Conservation (phyloP, 2,329 filamentous ascomycete genomes). For the Pezizomycotina sp. region DNA sequence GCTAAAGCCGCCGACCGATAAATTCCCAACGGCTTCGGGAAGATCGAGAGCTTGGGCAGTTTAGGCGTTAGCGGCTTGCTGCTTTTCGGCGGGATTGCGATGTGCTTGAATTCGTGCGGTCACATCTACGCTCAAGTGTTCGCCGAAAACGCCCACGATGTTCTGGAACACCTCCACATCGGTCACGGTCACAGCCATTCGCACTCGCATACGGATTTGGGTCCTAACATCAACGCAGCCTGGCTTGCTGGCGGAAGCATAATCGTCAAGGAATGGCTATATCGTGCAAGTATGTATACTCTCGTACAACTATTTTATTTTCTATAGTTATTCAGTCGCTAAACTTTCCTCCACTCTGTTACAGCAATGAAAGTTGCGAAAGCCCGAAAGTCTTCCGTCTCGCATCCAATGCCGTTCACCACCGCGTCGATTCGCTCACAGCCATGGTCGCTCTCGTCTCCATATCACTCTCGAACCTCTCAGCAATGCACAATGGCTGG, state of each 20-base stretch:
- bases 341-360: slow-evolving; percentile 18
- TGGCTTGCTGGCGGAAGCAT: slow-evolving; percentile 89
- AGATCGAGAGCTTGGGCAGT: slow-evolving; percentile 90
- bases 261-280: slow-evolving; percentile 88
- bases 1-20: slow-evolving; percentile 62
- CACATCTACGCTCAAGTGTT: slow-evolving; percentile 30
- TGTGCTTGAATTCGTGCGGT: slow-evolving; percentile 34
- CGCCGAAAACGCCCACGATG: slow-evolving; percentile 44
- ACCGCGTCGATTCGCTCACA: slow-evolving; percentile 88
- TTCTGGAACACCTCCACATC: slow-evolving; percentile 25
- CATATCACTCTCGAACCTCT: slow-evolving; percentile 82
- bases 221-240: slow-evolving; percentile 79
- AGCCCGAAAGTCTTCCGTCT: slow-evolving; percentile 92
- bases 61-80: slow-evolving; percentile 85
- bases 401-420: slow-evolving; percentile 89
- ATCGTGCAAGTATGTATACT: slow-evolving; percentile 68
- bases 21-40: slow-evolving; percentile 89
- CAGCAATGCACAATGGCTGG: slow-evolving; percentile 73
- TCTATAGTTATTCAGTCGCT: background rate
- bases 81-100: slow-evolving; percentile 74
- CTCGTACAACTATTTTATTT: background rate
- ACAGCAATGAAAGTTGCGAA: slow-evolving; percentile 69
- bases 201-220: slow-evolving; percentile 46
- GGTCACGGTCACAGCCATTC: slow-evolving; percentile 46
- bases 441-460: slow-evolving; percentile 82